These are phyloP conservation scores for Cryptosporidium ryanae DNA, from an alignment of 169 alveolate genomes.

Conservation along the genomic window DNA sequence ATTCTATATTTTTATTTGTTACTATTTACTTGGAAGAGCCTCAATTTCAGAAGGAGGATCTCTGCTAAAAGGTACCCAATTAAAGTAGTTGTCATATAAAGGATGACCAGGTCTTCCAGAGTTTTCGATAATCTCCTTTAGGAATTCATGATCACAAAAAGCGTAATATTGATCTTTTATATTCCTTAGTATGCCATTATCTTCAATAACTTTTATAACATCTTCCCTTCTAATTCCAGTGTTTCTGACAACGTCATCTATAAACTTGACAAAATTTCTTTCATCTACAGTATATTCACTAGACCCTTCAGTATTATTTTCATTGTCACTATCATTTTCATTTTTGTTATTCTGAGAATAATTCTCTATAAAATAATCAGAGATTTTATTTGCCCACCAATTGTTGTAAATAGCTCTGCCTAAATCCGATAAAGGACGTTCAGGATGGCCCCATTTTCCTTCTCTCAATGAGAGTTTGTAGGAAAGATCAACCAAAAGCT, in stretches of 20 bases:
- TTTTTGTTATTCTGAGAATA: background rate
- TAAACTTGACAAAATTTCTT: conserved; percentile 9
- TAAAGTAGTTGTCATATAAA: conserved; percentile 38
- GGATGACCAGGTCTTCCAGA: conserved; percentile 66
- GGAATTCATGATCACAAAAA: conserved; percentile 41
- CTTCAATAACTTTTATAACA: conserved; percentile 41
- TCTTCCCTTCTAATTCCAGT: conserved; percentile 71
- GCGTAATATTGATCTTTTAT: conserved; percentile 16
- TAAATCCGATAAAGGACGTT: conserved; percentile 96
- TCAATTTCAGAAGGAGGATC: conserved; percentile 62
- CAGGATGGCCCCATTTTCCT: conserved; percentile 96
- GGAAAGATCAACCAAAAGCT: conserved; percentile 87
- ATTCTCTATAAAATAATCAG: conserved; percentile 72
- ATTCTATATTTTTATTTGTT: background rate
- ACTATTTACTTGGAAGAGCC: conserved; percentile 41
- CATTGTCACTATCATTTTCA: background rate
- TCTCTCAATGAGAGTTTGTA: conserved; percentile 93
- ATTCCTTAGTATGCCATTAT: conserved; percentile 49
- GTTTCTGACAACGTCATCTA: conserved; percentile 32
- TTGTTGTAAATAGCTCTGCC: conserved; percentile 95
- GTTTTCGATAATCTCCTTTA: conserved; percentile 9
- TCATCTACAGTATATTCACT: background rate
- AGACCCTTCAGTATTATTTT: background rate
- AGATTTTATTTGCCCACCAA: conserved; percentile 93
- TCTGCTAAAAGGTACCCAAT: conserved; percentile 72